phyloP scores from a whole-genome alignment of 139 green algal species.

The Chlamydomonas incerta region DNA sequence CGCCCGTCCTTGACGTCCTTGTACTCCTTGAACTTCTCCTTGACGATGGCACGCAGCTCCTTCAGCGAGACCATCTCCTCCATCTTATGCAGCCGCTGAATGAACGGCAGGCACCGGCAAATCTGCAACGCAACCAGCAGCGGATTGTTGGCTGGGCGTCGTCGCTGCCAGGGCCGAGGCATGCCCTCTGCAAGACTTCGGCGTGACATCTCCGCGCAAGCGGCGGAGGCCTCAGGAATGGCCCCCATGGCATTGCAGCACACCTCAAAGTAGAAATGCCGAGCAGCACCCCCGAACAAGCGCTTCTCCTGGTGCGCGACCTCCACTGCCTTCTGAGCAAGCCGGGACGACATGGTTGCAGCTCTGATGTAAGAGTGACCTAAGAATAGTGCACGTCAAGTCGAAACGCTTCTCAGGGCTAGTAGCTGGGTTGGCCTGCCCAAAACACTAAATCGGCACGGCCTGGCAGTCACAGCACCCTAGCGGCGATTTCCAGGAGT shows the following conservation, averaged over 20 bases:
- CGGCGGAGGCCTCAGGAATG: background rate
- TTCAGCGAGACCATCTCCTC: conserved; percentile 62
- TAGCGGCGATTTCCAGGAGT: no score
- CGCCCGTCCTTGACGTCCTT: conserved; percentile 69
- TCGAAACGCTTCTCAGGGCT: no score
- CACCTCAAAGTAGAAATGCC: conserved; percentile 63
- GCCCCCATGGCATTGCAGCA: background rate
- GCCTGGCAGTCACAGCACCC: no score
- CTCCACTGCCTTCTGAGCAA: conserved; percentile 38
- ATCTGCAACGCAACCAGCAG: conserved; percentile 46
- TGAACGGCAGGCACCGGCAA: conserved; percentile 69
- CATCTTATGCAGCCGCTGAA: conserved; percentile 60
- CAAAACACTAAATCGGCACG: no score
- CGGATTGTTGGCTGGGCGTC: background rate
- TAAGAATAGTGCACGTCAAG: no score
- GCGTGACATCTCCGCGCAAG: background rate
- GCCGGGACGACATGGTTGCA: conserved; percentile 47
- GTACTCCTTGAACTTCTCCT: conserved; percentile 62
- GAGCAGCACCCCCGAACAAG: conserved; percentile 53
- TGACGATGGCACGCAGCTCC: conserved; percentile 65
- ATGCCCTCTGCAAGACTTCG: background rate
- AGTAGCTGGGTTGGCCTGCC: no score
- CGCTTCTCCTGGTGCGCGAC: conserved; percentile 26
- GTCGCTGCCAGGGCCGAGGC: background rate
- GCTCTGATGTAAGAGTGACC: no score